Percentiles rank a stretch among this genome's conserved stretches.
Conservation (phyloP, 1,284 basidiomycete genomes). For the Peniophora sp. region DNA sequence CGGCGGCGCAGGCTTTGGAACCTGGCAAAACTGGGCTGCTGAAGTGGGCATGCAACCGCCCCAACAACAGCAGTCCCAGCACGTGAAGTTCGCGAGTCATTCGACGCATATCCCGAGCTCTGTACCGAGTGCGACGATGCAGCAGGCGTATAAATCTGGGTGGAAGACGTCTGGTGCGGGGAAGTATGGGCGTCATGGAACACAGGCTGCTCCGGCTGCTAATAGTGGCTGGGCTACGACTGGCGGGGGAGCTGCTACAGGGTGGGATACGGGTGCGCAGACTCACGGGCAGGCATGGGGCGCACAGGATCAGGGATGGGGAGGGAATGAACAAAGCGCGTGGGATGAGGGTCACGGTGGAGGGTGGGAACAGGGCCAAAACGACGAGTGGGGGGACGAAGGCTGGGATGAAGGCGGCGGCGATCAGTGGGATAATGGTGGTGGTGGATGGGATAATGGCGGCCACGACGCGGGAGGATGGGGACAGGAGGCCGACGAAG, state of each 20-base stretch:
- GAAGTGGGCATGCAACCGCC: conserved; percentile 1
- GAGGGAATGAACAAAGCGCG: neutral
- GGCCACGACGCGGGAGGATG: neutral
- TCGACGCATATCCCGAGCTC: neutral
- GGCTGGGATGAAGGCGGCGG: conserved; percentile 5
- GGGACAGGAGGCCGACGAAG: conserved; percentile 1
- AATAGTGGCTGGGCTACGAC: neutral
- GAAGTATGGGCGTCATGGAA: neutral
- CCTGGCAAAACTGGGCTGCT: conserved; percentile 9
- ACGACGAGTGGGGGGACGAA: conserved; percentile 1
- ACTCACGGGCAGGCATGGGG: no score
- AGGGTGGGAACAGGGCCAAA: neutral
- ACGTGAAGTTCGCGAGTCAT: neutral
- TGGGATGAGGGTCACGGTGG: neutral
- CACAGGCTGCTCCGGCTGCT: neutral
- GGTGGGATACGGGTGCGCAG: no score
- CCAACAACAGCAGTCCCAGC: neutral
- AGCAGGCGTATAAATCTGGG: neutral
- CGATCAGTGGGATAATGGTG: conserved; percentile 1
- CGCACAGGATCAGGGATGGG: no score
- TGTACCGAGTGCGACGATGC: neutral
- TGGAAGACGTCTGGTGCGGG: neutral
- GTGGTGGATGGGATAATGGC: neutral
- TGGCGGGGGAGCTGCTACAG: neutral
- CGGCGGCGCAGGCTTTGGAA: neutral